Evolutionary conservation across 352 stramenopile species (phyloP), one percentile per base, ranked within the genome.

Genomic region (Thalassiosira mediterranea): DNA sequence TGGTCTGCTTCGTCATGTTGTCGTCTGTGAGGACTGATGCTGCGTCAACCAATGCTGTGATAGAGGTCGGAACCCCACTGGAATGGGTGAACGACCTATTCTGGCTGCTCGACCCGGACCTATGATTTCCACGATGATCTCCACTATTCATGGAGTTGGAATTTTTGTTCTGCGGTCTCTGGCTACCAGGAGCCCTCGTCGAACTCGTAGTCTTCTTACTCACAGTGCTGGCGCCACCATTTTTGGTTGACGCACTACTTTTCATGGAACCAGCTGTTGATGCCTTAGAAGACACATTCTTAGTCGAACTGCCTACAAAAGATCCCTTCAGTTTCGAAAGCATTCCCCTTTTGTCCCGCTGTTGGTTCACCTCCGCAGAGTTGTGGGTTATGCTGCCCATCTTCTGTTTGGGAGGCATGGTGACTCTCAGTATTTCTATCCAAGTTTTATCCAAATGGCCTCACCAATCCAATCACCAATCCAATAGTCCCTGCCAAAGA

Each of bases 341-440:
- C 29, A 68, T 28, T 26, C 58, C 58, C 42, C 58, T 21, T 26
- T 68, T 68, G 51, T 19, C 10, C 11, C 38, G 29, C 53, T 46
- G 44, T 38, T 68, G 23, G 42, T 56, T 68, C 4, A 54, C 48
- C 58, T 68, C 58, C 42, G 40, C 42, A 10, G 58, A 68, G 25
- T 68, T 68, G 23, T 68, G 58, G 58, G 58, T 68, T 11, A 68
- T 68, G 32, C 40, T 68, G n/a, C 58, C 58, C 58, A 68, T 68
- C 54, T 54, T 57, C 10, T 68, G 58, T 58, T 68, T 68, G 4
- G 40, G 58, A 23, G 58, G 23, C 58, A 68, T 67, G 49, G 49
- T 40, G 7, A 13, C 7, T 42, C 7, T 7, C 34, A 13, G 13
- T 13, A 13, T 42, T 42, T 7, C 13, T 42, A 7, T 42, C 7